Evolutionary conservation across 768 basidiomycete species (phyloP), one percentile per base, ranked within the genome.

Genomic region (Tulasnella sp.): DNA sequence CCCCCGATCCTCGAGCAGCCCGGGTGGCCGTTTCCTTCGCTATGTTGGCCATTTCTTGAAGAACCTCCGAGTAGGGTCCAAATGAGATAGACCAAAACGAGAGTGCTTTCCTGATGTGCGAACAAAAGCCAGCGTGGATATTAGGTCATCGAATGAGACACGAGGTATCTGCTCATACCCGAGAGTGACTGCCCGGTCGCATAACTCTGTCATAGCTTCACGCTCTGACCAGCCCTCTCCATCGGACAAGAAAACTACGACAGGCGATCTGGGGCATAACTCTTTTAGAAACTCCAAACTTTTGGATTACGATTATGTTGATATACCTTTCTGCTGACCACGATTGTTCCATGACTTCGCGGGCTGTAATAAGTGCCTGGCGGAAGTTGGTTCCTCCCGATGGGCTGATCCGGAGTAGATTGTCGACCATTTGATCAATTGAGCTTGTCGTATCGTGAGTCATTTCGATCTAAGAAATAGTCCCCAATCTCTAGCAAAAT

Each of bases 41-140:
- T 0, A 92, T 90, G 22, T 90, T 87, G 3, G 88, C 84, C 0
- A 88, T 86, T 90, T 92, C 91, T 24, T 87, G 85, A 28, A 86
- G 86, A 31, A 91, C 84, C 12, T 72, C 44, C 81, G 81, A 14
- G 7, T 42, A 42, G 81, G 82, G 9, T 7, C 90, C 91, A 54
- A 92, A 92, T 0, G 89, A 87, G 31, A 92, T 89, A 0, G 91
- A 83, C 72, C 92, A 91, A 82, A 92, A 89, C 0, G 91, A 90
- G 90, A 85, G 0, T 90, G 85, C 84, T 89, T 89, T 22, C 91
- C 46, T 46, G 18, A 1, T 14, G 18, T 92, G 46, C 20, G 1
- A n/a, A 50, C 34, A 20, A 50, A 34, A 28, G 24, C 3, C 24
- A 48, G 42, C 44, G 9, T 9, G n/a, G n/a, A 73, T 31, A 16